A percentile compares a stretch with the other conserved stretches of the same genome.
phyloP scores from a whole-genome alignment of 306 rosid genomes.

The Quercus gilva region DNA sequence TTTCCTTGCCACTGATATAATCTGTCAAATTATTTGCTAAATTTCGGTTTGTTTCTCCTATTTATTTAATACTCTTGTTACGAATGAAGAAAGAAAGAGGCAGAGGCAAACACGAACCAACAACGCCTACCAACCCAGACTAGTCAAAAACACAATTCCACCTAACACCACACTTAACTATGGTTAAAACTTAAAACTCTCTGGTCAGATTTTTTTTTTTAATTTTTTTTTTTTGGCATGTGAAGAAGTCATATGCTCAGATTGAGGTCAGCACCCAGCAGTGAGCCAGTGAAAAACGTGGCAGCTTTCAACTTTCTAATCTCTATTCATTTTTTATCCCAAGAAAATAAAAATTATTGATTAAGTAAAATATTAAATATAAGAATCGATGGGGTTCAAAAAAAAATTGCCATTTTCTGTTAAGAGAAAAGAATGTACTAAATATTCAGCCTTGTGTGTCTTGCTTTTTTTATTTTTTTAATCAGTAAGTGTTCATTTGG shows the following conservation, averaged over 20 bases:
- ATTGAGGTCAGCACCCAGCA: neutral
- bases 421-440: too few relatives aligned
- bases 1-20: too few relatives aligned
- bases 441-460: neutral
- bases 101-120: neutral
- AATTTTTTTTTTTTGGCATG: neutral
- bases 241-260: neutral
- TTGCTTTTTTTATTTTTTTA: neutral
- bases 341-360: too few relatives aligned
- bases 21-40: too few relatives aligned
- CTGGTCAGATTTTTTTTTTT: neutral
- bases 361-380: neutral
- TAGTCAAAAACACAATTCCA: constrained; percentile 46
- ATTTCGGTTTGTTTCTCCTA: too few relatives aligned
- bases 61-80: too few relatives aligned
- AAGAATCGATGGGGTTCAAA: neutral
- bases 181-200: constrained; percentile 18
- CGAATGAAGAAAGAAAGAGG: neutral
- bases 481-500: too few relatives aligned
- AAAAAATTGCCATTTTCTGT: neutral
- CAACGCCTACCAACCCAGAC: constrained; percentile 71
- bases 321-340: too few relatives aligned
- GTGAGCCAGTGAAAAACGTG: neutral
- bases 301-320: too few relatives aligned
- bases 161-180: constrained; percentile 40